phyloP scores from a whole-genome alignment of 192 early-diverging fungal genomes.

The Gigaspora rosea region DNA sequence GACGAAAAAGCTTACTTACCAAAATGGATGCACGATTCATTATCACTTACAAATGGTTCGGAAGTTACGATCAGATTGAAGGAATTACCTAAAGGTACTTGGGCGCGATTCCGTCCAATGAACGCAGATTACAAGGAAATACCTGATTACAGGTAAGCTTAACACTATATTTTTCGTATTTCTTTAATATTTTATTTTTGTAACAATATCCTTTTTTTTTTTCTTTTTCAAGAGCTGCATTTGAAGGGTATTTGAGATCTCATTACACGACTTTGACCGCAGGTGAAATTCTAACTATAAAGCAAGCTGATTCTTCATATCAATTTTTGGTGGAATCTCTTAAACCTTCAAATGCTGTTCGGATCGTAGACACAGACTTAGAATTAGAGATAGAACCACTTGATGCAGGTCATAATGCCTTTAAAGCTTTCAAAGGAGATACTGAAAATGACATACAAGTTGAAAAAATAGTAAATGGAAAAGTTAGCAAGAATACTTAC shows the following conservation, averaged over 20 bases:
- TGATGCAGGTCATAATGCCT: constrained; percentile 27
- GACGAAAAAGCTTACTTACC: constrained; percentile 56
- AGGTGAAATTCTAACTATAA: constrained; percentile 63
- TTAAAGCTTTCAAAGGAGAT: not conserved
- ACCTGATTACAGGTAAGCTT: constrained; percentile 43
- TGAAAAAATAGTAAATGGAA: constrained; percentile 36
- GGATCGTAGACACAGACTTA: constrained; percentile 78
- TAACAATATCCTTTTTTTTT: not conserved
- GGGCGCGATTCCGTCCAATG: constrained; percentile 63
- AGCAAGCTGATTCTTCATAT: constrained; percentile 47
- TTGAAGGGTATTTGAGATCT: constrained; percentile 68
- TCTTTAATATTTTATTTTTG: constrained; percentile 24
- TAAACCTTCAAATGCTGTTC: constrained; percentile 63
- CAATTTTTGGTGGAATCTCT: constrained; percentile 68
- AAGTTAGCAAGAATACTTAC: constrained; percentile 27
- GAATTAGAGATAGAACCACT: constrained; percentile 73
- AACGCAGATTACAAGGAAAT: constrained; percentile 56
- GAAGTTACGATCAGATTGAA: constrained; percentile 56
- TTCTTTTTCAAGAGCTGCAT: constrained; percentile 49
- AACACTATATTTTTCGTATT: not conserved
- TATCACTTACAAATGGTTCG: constrained; percentile 45
- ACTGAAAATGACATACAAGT: constrained; percentile 21
- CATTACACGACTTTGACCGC: constrained; percentile 68
- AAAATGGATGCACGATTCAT: constrained; percentile 53
- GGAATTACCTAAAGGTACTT: constrained; percentile 64